Evolutionary conservation across 2,329 filamentous ascomycete genomes (phyloP).

Genomic region (Fusarium sp.): DNA sequence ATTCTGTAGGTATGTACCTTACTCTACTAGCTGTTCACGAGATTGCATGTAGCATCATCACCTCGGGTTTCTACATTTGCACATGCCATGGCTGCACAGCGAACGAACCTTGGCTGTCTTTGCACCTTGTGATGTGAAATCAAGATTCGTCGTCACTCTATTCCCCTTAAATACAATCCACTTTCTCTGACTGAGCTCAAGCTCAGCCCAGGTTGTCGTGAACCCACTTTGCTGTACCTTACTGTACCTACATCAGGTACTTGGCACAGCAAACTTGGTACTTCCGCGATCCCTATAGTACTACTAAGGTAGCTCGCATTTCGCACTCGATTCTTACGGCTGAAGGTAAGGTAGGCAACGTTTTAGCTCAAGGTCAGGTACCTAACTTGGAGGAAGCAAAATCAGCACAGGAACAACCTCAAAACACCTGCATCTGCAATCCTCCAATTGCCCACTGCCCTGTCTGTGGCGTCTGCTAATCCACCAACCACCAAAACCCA

Average conservation of each 20-base stretch:
- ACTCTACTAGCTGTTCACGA: not conserved
- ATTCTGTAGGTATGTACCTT: not conserved
- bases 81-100: slow-evolving; percentile 15
- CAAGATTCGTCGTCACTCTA: not conserved
- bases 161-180: slow-evolving; percentile 1
- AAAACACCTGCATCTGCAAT: not conserved
- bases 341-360: not conserved
- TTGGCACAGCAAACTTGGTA: not conserved
- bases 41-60: slow-evolving; percentile 6
- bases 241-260: slow-evolving; percentile 8
- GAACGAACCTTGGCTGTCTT: not conserved
- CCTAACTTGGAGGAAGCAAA: not conserved
- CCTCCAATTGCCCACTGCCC: slow-evolving; percentile 18
- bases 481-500: slow-evolving; percentile 28
- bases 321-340: not conserved
- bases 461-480: slow-evolving; percentile 22
- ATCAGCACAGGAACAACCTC: not conserved
- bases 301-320: not conserved
- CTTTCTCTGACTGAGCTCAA: slow-evolving; percentile 9
- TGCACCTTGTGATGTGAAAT: not conserved
- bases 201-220: not conserved
- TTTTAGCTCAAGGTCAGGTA: not conserved
- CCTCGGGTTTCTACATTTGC: slow-evolving; percentile 14
- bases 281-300: not conserved
- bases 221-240: slow-evolving; percentile 11